phyloP scores from a whole-genome alignment of 495 filamentous ascomycete genomes.

The Thozetella sp. region DNA sequence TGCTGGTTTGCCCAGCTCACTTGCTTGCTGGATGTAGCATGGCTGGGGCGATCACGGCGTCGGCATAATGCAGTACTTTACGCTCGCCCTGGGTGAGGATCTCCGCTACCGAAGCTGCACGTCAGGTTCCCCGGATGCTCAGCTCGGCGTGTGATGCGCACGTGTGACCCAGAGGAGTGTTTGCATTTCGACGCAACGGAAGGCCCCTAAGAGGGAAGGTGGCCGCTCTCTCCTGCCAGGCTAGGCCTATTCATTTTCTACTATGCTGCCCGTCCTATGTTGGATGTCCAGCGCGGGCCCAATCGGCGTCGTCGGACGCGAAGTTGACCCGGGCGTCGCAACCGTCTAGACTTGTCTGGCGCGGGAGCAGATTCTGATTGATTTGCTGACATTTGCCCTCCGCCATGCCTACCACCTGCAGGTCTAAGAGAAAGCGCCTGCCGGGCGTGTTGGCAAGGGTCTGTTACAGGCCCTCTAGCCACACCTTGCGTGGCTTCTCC shows the following conservation, averaged over 20 bases:
- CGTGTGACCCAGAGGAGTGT: background rate
- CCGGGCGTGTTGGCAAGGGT: background rate
- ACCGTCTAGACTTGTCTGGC: background rate
- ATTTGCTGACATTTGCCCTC: background rate
- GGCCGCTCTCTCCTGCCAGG: background rate
- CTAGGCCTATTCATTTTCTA: too few species aligned
- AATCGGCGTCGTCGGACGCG: too few species aligned
- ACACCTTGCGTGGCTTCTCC: background rate
- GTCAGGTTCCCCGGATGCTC: background rate
- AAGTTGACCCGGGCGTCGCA: too few species aligned
- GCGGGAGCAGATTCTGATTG: background rate
- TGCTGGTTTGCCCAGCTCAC: too few species aligned
- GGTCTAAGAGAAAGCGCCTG: background rate
- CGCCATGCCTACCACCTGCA: background rate
- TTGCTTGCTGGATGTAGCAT: too few species aligned
- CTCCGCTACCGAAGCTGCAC: background rate
- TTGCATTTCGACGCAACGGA: background rate
- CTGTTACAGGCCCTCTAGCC: background rate
- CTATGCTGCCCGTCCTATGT: too few species aligned
- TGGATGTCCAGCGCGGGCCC: too few species aligned
- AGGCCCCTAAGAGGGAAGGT: background rate
- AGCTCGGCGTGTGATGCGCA: constrained; percentile 1
- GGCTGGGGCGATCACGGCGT: constrained; percentile 1
- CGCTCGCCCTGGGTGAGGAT: background rate
- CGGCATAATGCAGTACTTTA: background rate